phyloP scores from a whole-genome alignment of 345 rosid genomes.

The Ceriops decandra region DNA sequence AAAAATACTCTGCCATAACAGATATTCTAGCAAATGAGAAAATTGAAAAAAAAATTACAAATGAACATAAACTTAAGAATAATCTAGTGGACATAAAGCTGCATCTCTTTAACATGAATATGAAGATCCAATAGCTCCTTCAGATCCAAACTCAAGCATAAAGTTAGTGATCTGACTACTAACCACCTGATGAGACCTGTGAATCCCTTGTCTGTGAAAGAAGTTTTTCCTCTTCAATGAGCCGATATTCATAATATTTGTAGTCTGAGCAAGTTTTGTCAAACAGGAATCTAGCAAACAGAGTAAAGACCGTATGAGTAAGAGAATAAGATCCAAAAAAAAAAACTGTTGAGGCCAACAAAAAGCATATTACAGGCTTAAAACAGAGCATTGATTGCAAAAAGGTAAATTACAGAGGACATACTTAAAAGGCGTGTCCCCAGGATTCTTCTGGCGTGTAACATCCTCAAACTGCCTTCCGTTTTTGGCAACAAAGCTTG shows the following conservation, averaged over 20 bases:
- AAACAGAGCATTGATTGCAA: slow-evolving; percentile 8
- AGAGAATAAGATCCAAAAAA: not conserved
- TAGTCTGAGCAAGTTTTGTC: slow-evolving; percentile 77
- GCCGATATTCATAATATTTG: slow-evolving; percentile 74
- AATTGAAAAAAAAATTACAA: too few relatives aligned
- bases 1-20: too few relatives aligned
- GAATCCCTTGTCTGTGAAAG: slow-evolving; percentile 50
- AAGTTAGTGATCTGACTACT: slow-evolving; percentile 14
- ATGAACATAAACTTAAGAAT: too few relatives aligned
- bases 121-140: not conserved
- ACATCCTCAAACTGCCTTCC: slow-evolving; percentile 91
- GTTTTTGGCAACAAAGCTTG: slow-evolving; percentile 96
- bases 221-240: slow-evolving; percentile 73
- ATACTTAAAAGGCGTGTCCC: slow-evolving; percentile 91
- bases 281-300: slow-evolving; percentile 66
- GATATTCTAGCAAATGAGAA: too few relatives aligned
- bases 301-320: slow-evolving; percentile 11
- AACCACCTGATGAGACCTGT: slow-evolving; percentile 47
- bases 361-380: slow-evolving; percentile 8
- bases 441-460: slow-evolving; percentile 95
- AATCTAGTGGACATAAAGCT: too few relatives aligned
- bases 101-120: not conserved
- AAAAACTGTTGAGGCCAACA: not conserved
- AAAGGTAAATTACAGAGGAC: slow-evolving; percentile 18
- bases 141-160: not conserved